phyloP scores from a whole-genome alignment of 2,329 filamentous ascomycete species.

The Madurella mycetomatis region DNA sequence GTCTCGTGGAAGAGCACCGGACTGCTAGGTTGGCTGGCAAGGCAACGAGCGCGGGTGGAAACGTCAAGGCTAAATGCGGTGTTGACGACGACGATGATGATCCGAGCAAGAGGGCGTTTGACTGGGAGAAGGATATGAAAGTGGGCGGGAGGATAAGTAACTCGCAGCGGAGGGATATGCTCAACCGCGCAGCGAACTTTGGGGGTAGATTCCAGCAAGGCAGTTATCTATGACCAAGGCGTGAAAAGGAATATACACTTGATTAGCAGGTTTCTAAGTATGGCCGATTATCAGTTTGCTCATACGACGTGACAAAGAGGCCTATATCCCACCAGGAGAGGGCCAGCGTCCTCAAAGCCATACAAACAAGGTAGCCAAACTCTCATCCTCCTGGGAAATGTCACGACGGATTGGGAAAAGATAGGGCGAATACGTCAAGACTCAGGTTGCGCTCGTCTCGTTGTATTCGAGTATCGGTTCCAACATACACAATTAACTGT shows the following conservation, averaged over 20 bases:
- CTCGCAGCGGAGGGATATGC: slow-evolving; percentile 70
- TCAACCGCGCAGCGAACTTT: slow-evolving; percentile 77
- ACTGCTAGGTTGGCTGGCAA: slow-evolving; percentile 24
- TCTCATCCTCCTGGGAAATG: not conserved
- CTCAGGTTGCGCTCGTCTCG: not conserved
- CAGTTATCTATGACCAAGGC: slow-evolving; percentile 43
- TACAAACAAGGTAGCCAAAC: too few species aligned
- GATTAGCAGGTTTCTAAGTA: too few species aligned
- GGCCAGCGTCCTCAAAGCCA: too few species aligned
- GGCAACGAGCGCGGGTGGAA: not conserved
- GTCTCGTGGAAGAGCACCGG: slow-evolving; percentile 57
- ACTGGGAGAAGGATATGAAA: slow-evolving; percentile 91
- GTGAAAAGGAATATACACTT: too few species aligned
- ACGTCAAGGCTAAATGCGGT: slow-evolving; percentile 27
- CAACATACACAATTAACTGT: not conserved
- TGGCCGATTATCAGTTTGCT: too few species aligned
- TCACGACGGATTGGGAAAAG: not conserved
- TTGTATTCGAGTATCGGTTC: not conserved
- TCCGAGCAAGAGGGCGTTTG: slow-evolving; percentile 82
- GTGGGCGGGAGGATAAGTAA: slow-evolving; percentile 66
- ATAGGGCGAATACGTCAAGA: not conserved
- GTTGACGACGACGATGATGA: slow-evolving; percentile 70
- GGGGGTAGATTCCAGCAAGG: slow-evolving; percentile 76
- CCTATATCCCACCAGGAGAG: too few species aligned
- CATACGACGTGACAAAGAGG: too few species aligned